phyloP scores from a whole-genome alignment of 768 basidiomycete species.

The Cyclocybe cylindracea region DNA sequence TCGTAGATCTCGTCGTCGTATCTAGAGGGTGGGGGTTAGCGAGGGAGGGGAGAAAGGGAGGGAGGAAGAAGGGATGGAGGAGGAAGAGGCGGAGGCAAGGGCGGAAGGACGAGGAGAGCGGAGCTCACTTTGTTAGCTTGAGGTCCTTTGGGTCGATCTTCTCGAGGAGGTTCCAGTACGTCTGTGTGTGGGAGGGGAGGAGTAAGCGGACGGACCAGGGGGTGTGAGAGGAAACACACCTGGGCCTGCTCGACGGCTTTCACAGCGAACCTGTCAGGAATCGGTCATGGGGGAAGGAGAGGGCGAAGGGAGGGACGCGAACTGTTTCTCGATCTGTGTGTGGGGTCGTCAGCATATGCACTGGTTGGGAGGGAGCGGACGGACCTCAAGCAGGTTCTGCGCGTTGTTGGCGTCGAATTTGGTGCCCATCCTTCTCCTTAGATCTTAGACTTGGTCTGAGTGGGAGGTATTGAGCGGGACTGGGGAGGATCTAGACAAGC shows the following conservation, averaged over 20 bases:
- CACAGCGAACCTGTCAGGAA: slow-evolving; percentile 71
- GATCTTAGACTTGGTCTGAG: no score
- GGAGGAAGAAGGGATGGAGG: no score
- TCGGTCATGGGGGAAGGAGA: not conserved
- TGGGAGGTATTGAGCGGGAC: no score
- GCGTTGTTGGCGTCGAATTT: slow-evolving; percentile 87
- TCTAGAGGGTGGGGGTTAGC: slow-evolving; percentile 37
- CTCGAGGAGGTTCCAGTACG: slow-evolving; percentile 93
- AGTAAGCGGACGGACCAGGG: not conserved
- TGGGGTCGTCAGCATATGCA: not conserved
- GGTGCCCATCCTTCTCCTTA: slow-evolving; percentile 39
- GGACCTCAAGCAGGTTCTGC: slow-evolving; percentile 88
- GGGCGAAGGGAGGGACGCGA: not conserved
- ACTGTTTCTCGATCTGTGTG: not conserved
- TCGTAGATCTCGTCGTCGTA: slow-evolving; percentile 91
- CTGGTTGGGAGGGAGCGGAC: slow-evolving; percentile 14
- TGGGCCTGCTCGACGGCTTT: slow-evolving; percentile 96
- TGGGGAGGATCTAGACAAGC: no score
- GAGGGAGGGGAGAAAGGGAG: slow-evolving; percentile 2
- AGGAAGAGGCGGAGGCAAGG: no score
- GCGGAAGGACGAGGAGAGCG: not conserved
- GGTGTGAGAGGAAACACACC: slow-evolving; percentile 43
- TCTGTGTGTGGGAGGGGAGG: slow-evolving; percentile 43
- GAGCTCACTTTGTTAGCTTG: slow-evolving; percentile 74
- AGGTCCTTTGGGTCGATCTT: slow-evolving; percentile 76